phyloP scores from a whole-genome alignment of 257 asterid species.

The Solanum sitiens region DNA sequence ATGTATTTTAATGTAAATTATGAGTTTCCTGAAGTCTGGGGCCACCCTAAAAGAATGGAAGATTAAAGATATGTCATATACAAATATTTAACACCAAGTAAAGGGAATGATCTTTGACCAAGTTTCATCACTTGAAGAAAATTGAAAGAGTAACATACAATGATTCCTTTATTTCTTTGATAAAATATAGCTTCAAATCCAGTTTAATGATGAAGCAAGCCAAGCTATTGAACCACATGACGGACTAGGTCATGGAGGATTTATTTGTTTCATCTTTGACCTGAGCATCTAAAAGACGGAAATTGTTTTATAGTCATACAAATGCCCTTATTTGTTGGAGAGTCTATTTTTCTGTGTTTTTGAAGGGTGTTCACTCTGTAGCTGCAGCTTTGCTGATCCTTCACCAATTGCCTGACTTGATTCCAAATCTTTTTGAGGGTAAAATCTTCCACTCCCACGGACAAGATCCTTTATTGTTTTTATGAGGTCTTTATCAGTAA shows the following conservation, averaged over 20 bases:
- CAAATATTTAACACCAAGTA: neutral
- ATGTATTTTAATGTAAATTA: neutral
- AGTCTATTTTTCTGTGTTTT: conserved; percentile 6
- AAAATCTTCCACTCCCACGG: conserved; percentile 63
- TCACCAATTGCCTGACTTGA: neutral
- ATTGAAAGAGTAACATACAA: neutral
- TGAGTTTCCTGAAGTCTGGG: neutral
- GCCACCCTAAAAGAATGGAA: no score
- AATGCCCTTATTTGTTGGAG: conserved; percentile 16
- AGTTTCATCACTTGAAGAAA: neutral
- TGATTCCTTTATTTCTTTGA: neutral
- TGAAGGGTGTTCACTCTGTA: conserved; percentile 2
- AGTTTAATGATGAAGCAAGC: neutral
- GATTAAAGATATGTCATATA: no score
- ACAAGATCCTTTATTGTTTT: conserved; percentile 55
- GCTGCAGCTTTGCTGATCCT: conserved; percentile 18
- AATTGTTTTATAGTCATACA: neutral
- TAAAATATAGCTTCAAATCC: neutral
- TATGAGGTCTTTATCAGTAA: conserved; percentile 53
- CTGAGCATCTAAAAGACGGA: neutral
- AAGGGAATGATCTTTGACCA: neutral
- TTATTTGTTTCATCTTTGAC: neutral
- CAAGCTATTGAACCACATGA: neutral
- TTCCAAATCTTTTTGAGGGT: conserved; percentile 24
- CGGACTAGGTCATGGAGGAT: neutral